These are phyloP conservation scores for Euphorbia tirucalli DNA, from an alignment of 345 rosid genomes.

Conservation along the genomic window DNA sequence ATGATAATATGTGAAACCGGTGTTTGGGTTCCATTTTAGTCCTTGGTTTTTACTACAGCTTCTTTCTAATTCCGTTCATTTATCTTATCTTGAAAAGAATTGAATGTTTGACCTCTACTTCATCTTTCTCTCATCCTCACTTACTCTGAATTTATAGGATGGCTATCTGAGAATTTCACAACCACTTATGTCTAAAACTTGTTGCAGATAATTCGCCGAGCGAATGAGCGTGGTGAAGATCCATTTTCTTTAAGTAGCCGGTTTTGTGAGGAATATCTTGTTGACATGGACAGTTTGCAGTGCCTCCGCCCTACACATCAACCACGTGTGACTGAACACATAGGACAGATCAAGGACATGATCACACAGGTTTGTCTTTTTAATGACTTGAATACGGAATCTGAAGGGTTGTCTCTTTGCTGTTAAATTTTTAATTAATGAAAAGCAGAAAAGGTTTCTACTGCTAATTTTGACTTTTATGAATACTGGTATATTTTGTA, in stretches of 20 bases:
- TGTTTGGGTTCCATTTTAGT: neutral
- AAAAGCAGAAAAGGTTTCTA: neutral
- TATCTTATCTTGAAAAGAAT: neutral
- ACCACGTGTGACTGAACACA: constrained; percentile 76
- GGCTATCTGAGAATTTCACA: neutral
- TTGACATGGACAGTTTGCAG: constrained; percentile 69
- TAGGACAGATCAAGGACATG: constrained; percentile 73
- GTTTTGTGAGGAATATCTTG: constrained; percentile 71
- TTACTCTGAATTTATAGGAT: neutral
- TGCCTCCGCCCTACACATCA: constrained; percentile 79
- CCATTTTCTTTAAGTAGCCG: constrained; percentile 57
- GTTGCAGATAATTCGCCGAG: constrained; percentile 67
- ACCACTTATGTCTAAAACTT: neutral
- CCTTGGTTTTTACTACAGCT: too few species aligned
- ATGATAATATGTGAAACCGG: neutral
- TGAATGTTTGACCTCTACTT: too few species aligned
- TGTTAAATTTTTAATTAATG: neutral
- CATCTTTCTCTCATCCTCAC: neutral
- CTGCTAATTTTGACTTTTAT: neutral
- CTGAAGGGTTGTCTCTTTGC: neutral
- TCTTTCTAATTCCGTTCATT: too few species aligned
- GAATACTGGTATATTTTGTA: neutral
- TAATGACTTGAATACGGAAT: neutral
- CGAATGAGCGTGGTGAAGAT: constrained; percentile 57
- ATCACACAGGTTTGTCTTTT: constrained; percentile 45